Evolutionary conservation across 2,329 filamentous ascomycete genomes (phyloP), one percentile per base, ranked within the genome.

Genomic region (Neofusicoccum cordaticola): DNA sequence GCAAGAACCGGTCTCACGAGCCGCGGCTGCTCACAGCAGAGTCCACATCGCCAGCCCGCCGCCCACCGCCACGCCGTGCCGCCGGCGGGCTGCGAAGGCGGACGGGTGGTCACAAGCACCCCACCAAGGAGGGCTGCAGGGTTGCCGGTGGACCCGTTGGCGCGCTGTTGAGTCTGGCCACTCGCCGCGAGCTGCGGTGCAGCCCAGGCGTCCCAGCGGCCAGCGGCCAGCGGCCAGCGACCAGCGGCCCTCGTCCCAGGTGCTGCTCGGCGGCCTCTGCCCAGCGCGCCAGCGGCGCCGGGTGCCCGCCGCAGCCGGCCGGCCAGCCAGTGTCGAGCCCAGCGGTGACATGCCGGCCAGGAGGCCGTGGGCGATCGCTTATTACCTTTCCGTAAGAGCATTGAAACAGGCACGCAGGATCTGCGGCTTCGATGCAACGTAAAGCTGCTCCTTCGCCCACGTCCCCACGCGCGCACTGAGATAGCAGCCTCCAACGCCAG

Each of bases 1-100:
- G 62, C 51, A 57, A 57, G 42, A 64, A 64, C 42, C 62, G 62
- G 61, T 63, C 62, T 64, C 51, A 64, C 17, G 62, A 62, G 45
- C 62, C 42, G 34, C 48, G 42, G 41, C 50, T 11, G 58, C 42
- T 27, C 19, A 11, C 44, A 27, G 42, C 27, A 37, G 6, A 17
- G 8, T 31, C 31, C 15, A 15, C n/a, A 5, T 35, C 17, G 22
- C 5, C 47, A 37, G 50, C 39, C 52, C 52, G 13, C 52, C 19
- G 52, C 52, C 52, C 52, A 47, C 42, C 42, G 56, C 56, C 56
- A 60, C 56, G 37, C 41, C 15, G 22, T 44, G 53, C 39, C 39
- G 22, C 52, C 35, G 37, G 52, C 35, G 37, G 52, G 52, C 42
- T 47, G n/a, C 27, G 35, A 9, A n/a, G 34, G 22, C 27, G 27